A percentile compares a stretch with the other conserved stretches of the same genome.
These are phyloP conservation scores for Botryosphaeria dothidea DNA, from an alignment of 2,329 filamentous ascomycete species.

Conservation along the genomic window DNA sequence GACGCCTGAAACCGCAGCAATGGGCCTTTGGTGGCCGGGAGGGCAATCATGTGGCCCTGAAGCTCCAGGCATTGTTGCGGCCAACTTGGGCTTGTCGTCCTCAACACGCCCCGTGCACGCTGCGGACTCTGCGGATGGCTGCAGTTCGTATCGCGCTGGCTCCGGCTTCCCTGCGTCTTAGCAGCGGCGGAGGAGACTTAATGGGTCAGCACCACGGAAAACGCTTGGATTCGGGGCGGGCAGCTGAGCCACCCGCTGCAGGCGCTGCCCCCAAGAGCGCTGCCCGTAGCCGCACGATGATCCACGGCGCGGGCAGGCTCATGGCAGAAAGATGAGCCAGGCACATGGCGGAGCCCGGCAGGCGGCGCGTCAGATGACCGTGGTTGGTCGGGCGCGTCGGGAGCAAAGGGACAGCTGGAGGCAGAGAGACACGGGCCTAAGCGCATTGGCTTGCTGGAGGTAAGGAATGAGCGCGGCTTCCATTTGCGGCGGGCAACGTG, in stretches of 20 bases:
- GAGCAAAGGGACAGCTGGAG: constrained; percentile 11
- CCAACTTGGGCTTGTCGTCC: neutral
- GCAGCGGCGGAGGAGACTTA: constrained; percentile 4
- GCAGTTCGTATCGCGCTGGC: constrained; percentile 17
- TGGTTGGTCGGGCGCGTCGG: neutral
- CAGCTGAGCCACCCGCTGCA: constrained; percentile 12
- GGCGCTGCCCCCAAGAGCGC: constrained; percentile 2
- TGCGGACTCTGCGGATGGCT: constrained; percentile 19
- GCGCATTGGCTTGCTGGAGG: constrained; percentile 2
- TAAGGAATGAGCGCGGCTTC: constrained; percentile 9
- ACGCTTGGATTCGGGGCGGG: constrained; percentile 2
- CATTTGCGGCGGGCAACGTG: constrained; percentile 18
- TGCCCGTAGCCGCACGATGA: constrained; percentile 3
- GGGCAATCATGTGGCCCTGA: constrained; percentile 17
- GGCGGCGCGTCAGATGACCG: constrained; percentile 15
- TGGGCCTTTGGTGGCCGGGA: constrained; percentile 4
- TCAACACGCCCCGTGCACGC: constrained; percentile 8
- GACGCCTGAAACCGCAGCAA: constrained; percentile 20
- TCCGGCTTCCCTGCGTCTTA: constrained; percentile 20
- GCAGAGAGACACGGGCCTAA: constrained; percentile 5
- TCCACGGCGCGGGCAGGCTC: constrained; percentile 1
- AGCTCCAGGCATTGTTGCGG: constrained; percentile 2
- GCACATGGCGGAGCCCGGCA: constrained; percentile 15
- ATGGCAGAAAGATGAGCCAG: constrained; percentile 8
- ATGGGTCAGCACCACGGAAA: constrained; percentile 20